Evolutionary conservation across 768 basidiomycete species (phyloP).

Genomic region (Mycena maculata): DNA sequence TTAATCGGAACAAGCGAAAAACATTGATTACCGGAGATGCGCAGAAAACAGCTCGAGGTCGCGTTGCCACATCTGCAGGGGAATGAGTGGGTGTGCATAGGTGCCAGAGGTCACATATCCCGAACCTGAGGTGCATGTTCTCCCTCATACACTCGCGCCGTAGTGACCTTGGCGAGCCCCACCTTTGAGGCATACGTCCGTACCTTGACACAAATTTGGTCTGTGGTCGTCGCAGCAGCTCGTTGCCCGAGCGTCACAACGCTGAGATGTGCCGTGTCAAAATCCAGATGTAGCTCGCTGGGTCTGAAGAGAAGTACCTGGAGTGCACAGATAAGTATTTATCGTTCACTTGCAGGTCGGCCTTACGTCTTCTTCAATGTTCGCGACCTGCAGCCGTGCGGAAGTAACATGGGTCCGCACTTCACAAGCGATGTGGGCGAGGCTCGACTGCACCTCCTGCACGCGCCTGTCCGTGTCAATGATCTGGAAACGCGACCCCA

Average conservation of each 20-base stretch:
- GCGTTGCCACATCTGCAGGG: background rate
- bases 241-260: background rate
- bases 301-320: conserved; percentile 14
- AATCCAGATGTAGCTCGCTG: conserved; percentile 9
- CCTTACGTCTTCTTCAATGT: conserved; percentile 18
- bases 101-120: background rate
- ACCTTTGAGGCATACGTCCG: background rate
- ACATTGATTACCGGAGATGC: conserved; percentile 1
- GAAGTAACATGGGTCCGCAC: too few species aligned
- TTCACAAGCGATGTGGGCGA: background rate
- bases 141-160: conserved; percentile 8
- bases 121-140: background rate
- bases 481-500: conserved; percentile 15
- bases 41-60: conserved; percentile 15
- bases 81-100: background rate
- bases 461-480: background rate
- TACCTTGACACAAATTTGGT: background rate
- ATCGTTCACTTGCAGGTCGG: background rate
- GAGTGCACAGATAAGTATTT: too few species aligned
- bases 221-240: background rate
- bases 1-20: too few species aligned
- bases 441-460: background rate
- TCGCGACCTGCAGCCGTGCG: too few species aligned
- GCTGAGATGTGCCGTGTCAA: background rate
- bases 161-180: background rate